These are phyloP conservation scores for Actinomortierella ambigua DNA, from an alignment of 371 early-diverging fungal genomes.

Conservation along the genomic window DNA sequence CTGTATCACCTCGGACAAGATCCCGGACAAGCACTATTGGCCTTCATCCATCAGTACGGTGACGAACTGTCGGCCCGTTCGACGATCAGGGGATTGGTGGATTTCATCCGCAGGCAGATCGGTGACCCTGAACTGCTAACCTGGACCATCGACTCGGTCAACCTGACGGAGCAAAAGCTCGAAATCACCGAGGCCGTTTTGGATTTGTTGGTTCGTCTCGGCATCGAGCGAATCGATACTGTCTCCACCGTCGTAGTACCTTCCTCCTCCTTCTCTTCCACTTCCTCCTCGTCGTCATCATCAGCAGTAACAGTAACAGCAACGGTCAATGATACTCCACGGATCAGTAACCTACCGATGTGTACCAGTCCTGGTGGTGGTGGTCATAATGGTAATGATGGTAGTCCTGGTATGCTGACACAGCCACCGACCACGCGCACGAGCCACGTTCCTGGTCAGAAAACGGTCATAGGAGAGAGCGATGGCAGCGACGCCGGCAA, in stretches of 20 bases:
- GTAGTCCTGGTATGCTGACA: too few species aligned
- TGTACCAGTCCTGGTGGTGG: background rate
- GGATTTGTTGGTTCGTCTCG: slow-evolving; percentile 28
- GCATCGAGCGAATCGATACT: slow-evolving; percentile 15
- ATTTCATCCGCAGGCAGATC: slow-evolving; percentile 25
- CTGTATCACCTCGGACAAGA: slow-evolving; percentile 28
- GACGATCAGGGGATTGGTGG: slow-evolving; percentile 24
- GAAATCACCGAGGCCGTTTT: slow-evolving; percentile 31
- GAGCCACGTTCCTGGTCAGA: too few species aligned
- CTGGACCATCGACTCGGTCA: slow-evolving; percentile 40
- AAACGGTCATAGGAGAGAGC: too few species aligned
- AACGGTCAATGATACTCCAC: background rate
- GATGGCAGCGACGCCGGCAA: background rate
- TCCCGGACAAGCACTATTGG: slow-evolving; percentile 19
- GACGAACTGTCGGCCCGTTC: slow-evolving; percentile 31
- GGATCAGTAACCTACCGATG: background rate
- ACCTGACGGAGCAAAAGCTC: slow-evolving; percentile 39
- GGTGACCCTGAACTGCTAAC: slow-evolving; percentile 14
- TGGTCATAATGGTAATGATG: too few species aligned
- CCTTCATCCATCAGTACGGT: slow-evolving; percentile 24
- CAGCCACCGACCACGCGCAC: too few species aligned
- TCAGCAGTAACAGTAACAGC: background rate
- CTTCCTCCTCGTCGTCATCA: background rate
- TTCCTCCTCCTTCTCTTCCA: background rate
- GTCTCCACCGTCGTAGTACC: background rate